Evolutionary conservation across 305 asterid genomes (phyloP).

Genomic region (Plantago lanceolata): DNA sequence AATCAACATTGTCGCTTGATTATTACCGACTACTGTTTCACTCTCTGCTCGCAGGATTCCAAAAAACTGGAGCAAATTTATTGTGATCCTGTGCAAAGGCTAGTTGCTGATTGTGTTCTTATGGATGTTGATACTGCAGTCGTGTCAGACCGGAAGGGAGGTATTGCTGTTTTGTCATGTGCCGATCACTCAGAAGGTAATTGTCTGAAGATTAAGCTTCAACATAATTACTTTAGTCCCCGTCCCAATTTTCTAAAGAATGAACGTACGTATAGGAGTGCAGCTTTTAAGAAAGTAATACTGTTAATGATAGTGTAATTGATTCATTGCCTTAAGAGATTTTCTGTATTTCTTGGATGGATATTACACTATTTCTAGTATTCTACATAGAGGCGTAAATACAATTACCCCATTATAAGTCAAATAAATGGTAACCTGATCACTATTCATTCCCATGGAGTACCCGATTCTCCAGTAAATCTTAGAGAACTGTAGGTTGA

Average conservation of each 20-base stretch:
- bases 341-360: not conserved
- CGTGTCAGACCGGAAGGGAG: constrained; percentile 90
- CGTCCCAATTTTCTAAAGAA: too few relatives aligned
- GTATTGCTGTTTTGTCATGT: constrained; percentile 73
- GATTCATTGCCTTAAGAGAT: too few relatives aligned
- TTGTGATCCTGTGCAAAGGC: constrained; percentile 92
- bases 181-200: constrained; percentile 68
- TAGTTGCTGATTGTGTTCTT: constrained; percentile 92
- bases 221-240: too few relatives aligned
- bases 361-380: not conserved
- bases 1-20: too few relatives aligned
- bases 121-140: constrained; percentile 81
- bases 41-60: constrained; percentile 51
- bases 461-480: too few relatives aligned
- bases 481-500: too few relatives aligned
- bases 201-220: constrained; percentile 5
- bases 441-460: too few relatives aligned
- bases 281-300: too few relatives aligned
- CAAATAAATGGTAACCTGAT: constrained; percentile 4
- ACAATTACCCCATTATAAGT: too few relatives aligned
- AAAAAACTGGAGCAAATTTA: constrained; percentile 79
- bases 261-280: too few relatives aligned
- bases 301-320: too few relatives aligned
- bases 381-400: too few relatives aligned
- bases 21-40: constrained; percentile 5